Conservation (phyloP, 371 early-diverging fungal genomes). For the Lichtheimia ornata region DNA sequence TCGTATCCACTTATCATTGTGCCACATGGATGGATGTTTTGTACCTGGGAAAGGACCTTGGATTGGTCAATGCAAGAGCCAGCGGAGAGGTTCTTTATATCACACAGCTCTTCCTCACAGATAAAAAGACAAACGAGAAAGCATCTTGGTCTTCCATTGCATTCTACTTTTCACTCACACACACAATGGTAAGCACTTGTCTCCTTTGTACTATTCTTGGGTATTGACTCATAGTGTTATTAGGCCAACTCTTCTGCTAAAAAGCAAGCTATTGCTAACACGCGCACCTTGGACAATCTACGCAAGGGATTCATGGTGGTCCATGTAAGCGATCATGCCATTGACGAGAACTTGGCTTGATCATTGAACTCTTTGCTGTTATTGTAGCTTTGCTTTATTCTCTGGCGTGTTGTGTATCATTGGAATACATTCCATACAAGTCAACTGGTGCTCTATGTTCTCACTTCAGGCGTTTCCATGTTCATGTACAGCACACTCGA, state of each 20-base stretch:
- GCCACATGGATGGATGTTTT: no score
- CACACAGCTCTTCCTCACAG: no score
- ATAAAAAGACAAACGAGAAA: no score
- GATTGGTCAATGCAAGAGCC: no score
- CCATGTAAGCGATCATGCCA: conserved; percentile 51
- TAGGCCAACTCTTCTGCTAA: conserved; percentile 83
- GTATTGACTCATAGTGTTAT: no score
- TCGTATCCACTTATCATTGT: no score
- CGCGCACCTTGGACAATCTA: conserved; percentile 58
- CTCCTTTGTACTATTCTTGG: no score
- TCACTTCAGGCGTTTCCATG: conserved; percentile 53
- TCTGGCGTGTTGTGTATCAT: conserved; percentile 59
- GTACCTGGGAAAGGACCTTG: no score
- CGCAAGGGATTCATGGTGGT: conserved; percentile 62
- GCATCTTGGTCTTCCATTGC: no score
- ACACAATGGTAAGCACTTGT: no score
- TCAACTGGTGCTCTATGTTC: conserved; percentile 44
- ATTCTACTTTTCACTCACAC: no score
- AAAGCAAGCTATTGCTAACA: conserved; percentile 70
- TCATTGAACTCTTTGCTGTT: background rate
- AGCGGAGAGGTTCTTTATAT: no score
- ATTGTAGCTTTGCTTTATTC: conserved; percentile 52
- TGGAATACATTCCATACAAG: conserved; percentile 54
- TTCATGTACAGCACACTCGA: conserved; percentile 55
- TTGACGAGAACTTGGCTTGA: background rate